Conservation (phyloP, 1,284 basidiomycete genomes). For the Fomes fomentarius region DNA sequence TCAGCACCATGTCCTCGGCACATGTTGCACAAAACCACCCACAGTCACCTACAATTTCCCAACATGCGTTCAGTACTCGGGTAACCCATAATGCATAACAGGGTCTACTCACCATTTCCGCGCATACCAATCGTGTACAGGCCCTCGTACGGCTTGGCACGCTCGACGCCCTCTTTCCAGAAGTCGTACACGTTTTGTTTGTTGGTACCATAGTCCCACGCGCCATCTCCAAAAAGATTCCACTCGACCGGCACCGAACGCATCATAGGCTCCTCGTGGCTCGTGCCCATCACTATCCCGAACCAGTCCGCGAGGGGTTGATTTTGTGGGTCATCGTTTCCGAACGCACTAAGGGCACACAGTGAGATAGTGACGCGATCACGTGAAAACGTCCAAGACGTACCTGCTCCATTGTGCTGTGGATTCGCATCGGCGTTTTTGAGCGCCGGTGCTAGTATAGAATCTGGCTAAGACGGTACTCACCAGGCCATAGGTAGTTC, state of each 20-base stretch:
- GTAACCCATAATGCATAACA: no score
- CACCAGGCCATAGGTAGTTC: slow-evolving; percentile 68
- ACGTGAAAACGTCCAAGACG: not conserved
- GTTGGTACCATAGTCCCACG: slow-evolving; percentile 65
- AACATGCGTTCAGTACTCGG: no score
- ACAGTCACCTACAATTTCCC: slow-evolving; percentile 32
- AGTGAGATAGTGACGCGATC: slow-evolving; percentile 15
- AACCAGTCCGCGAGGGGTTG: slow-evolving; percentile 66
- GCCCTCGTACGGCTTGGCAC: slow-evolving; percentile 59
- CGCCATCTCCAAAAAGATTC: slow-evolving; percentile 53
- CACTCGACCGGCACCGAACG: slow-evolving; percentile 66
- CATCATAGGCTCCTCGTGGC: slow-evolving; percentile 71
- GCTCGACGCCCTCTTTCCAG: slow-evolving; percentile 60
- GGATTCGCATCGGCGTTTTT: not conserved
- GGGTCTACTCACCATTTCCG: slow-evolving; percentile 52
- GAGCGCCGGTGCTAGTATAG: not conserved
- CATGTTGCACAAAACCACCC: slow-evolving; percentile 3
- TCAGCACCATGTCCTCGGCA: not conserved
- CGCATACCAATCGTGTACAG: slow-evolving; percentile 71
- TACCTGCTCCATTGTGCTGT: slow-evolving; percentile 28
- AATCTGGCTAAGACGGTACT: not conserved
- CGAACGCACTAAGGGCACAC: slow-evolving; percentile 56
- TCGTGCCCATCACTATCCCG: slow-evolving; percentile 74
- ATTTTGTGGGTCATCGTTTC: slow-evolving; percentile 66
- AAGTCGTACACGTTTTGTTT: slow-evolving; percentile 56